Evolutionary conservation across 192 early-diverging fungal genomes (phyloP), one percentile per base, ranked within the genome.

Genomic region (Gryganskiella cystojenkinii): DNA sequence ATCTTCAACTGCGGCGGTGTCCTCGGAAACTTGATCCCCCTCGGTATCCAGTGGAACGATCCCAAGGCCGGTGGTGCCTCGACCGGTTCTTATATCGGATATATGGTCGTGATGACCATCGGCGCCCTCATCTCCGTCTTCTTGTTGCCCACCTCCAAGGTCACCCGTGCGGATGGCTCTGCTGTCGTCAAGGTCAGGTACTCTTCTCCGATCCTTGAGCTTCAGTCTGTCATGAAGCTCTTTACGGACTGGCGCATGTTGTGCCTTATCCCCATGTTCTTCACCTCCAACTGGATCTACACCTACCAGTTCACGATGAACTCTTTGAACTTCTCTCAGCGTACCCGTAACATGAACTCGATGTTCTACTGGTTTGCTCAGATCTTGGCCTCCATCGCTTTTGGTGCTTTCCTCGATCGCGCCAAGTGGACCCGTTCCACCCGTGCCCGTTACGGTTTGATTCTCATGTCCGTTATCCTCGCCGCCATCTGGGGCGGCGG

Each of bases 1-100:
- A 90, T 95, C 65, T 96, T 94, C 86, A 84, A 83, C 69, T 69
- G 86, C 55, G 95, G 95, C 60, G 95, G 89, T 55, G 87, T 92
- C 62, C 57, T 96, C 28, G 95, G 95, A 63, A 87, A 87, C 59
- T 80, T 89, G 8, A 86, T 95, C 64, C 87, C 86, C 37, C 86
- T 95, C 51, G 90, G 80, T 55, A 83, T 90, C 40, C 88, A 92
- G 81, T 95, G 85, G 87, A 82, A 92, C 60, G 63, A 66, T 44
- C 30, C 59, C 0, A 68, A 65, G 10, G 81, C 72, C 19, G 61
- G 67, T 9, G 74, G 84, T 58, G 86, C 92, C 33, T 84, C 83
- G 25, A 84, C 85, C 63, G 88, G 89, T 25, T 86, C 91, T 33
- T 95, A 96, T 68, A 87, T 92, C 61, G 90, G 70, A 11, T 94